These are phyloP conservation scores for Massariosphaeria phaeospora DNA, from an alignment of 495 filamentous ascomycete species.

Conservation along the genomic window DNA sequence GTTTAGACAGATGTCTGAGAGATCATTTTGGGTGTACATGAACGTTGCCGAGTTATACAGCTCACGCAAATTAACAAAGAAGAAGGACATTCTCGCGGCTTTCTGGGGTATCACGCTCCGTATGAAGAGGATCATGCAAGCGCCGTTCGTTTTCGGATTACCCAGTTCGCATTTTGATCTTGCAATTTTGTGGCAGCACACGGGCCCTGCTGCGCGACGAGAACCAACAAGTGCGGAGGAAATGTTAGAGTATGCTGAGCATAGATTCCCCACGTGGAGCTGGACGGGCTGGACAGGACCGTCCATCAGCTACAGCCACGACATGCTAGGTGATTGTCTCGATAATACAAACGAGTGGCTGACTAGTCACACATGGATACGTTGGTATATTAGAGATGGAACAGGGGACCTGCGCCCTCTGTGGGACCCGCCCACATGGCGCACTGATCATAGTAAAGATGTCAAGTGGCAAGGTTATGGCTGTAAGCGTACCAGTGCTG, in stretches of 20 bases:
- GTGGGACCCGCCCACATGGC: slow-evolving; percentile 16
- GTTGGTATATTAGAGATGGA: slow-evolving; percentile 39
- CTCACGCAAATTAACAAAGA: slow-evolving; percentile 29
- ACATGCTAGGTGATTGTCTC: slow-evolving; percentile 31
- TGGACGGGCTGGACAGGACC: slow-evolving; percentile 40
- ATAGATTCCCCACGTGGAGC: slow-evolving; percentile 15
- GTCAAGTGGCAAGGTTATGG: background rate
- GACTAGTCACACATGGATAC: slow-evolving; percentile 40
- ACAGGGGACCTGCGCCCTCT: slow-evolving; percentile 35
- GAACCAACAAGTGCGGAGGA: background rate
- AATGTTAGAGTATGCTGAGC: background rate
- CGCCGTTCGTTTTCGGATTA: background rate
- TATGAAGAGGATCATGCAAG: background rate
- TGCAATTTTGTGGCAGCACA: background rate
- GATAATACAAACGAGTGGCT: slow-evolving; percentile 39
- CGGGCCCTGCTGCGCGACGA: background rate
- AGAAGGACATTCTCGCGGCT: slow-evolving; percentile 36
- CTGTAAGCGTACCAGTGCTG: too few relatives aligned
- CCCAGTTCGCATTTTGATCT: background rate
- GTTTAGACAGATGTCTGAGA: slow-evolving; percentile 26
- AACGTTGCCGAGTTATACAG: slow-evolving; percentile 34
- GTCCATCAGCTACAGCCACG: slow-evolving; percentile 27
- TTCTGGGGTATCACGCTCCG: slow-evolving; percentile 34
- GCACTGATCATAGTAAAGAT: background rate
- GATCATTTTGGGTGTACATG: slow-evolving; percentile 35